These are phyloP conservation scores for Chlorella sp. DNA, from an alignment of 139 green algal species.

Conservation along the genomic window DNA sequence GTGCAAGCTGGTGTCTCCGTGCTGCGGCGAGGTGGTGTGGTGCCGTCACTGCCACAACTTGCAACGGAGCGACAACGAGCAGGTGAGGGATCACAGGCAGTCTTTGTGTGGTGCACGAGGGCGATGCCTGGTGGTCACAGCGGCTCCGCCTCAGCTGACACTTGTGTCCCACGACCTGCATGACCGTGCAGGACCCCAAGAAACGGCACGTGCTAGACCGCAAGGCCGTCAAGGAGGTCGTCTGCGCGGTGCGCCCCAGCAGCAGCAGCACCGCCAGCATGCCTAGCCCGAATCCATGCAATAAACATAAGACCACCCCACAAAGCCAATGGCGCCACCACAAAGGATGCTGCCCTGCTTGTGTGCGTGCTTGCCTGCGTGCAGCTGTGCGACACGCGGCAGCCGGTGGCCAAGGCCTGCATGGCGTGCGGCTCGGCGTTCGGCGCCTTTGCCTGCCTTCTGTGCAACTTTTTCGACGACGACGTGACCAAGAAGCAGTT, in stretches of 20 bases:
- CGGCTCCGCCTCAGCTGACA: not conserved
- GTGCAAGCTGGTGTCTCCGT: conserved; percentile 2
- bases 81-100: conserved; percentile 1
- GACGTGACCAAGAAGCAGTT: conserved; percentile 73
- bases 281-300: too few species aligned
- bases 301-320: too few species aligned
- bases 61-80: not conserved
- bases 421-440: conserved; percentile 65
- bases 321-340: too few species aligned
- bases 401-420: conserved; percentile 61
- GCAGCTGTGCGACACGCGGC: conserved; percentile 57
- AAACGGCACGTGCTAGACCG: conserved; percentile 75
- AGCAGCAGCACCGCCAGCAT: too few species aligned
- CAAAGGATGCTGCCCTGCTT: too few species aligned
- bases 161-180: not conserved
- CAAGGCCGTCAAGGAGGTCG: conserved; percentile 63
- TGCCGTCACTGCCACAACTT: conserved; percentile 11
- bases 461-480: conserved; percentile 80
- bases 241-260: conserved; percentile 62
- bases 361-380: not conserved
- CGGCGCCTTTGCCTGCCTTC: conserved; percentile 54
- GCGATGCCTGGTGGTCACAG: too few species aligned
- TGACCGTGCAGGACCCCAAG: conserved; percentile 46
- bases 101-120: not conserved
- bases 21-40: conserved; percentile 5